These are phyloP conservation scores for Dothideomycetes sp. DNA, from an alignment of 2,329 filamentous ascomycete genomes.

Conservation along the genomic window DNA sequence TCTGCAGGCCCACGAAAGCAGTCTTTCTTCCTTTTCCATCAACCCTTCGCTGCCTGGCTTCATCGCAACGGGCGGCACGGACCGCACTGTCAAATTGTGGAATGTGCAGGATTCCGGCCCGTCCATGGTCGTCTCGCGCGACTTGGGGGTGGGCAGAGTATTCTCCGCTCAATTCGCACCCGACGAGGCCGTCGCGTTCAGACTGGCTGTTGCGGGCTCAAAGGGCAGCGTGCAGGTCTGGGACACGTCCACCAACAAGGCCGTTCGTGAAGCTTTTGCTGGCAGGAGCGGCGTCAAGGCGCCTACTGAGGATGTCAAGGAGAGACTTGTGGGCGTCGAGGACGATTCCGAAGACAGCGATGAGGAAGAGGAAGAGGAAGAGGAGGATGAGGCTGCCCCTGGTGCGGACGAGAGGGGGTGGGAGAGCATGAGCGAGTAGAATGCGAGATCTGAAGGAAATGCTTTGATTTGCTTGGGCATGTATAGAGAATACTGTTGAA, in stretches of 20 bases:
- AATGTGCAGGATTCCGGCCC: constrained; percentile 66
- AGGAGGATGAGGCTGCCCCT: constrained; percentile 41
- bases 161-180: constrained; percentile 87
- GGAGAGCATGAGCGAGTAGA: constrained; percentile 24
- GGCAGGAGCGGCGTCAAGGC: constrained; percentile 40
- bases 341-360: constrained; percentile 55
- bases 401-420: constrained; percentile 18
- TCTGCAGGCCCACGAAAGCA: constrained; percentile 88
- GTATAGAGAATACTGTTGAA: no score
- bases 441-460: no score
- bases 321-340: constrained; percentile 66
- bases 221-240: constrained; percentile 88
- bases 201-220: constrained; percentile 86
- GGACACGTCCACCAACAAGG: constrained; percentile 90
- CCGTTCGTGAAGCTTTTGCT: constrained; percentile 76
- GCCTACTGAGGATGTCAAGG: constrained; percentile 51
- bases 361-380: constrained; percentile 46
- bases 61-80: constrained; percentile 84
- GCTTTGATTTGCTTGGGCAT: no score
- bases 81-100: constrained; percentile 96
- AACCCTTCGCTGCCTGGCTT: constrained; percentile 84
- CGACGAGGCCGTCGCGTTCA: constrained; percentile 81
- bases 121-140: constrained; percentile 80
- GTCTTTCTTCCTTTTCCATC: constrained; percentile 84
- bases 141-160: constrained; percentile 88